Evolutionary conservation across 768 basidiomycete genomes (phyloP).

Genomic region (Leccinum longicurvipes): DNA sequence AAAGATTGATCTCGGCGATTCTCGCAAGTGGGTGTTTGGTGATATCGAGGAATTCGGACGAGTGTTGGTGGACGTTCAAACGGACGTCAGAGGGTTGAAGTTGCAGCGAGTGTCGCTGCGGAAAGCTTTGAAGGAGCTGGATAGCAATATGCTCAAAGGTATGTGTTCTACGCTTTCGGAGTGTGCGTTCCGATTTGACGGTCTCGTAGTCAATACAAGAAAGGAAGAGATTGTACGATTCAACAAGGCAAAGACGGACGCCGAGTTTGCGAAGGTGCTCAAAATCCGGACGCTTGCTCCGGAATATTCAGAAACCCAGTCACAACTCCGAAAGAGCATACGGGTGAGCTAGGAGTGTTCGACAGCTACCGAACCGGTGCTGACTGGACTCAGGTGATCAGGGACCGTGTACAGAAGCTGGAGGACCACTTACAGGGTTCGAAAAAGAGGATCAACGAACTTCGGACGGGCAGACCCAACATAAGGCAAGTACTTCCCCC

Average conservation of each 20-base stretch:
- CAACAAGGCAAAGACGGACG: constrained; percentile 72
- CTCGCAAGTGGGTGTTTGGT: constrained; percentile 50
- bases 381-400: constrained; percentile 48
- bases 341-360: constrained; percentile 45
- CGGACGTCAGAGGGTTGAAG: constrained; percentile 51
- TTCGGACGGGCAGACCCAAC: constrained; percentile 57
- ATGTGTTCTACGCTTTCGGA: constrained; percentile 18
- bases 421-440: constrained; percentile 68
- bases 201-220: constrained; percentile 64
- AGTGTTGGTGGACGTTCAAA: constrained; percentile 35
- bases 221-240: constrained; percentile 82
- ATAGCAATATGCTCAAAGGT: constrained; percentile 70
- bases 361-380: not conserved
- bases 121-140: constrained; percentile 51
- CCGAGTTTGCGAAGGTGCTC: constrained; percentile 73
- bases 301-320: constrained; percentile 82
- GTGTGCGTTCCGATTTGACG: not conserved
- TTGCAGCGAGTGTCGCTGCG: constrained; percentile 39
- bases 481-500: constrained; percentile 49
- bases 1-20: constrained; percentile 45
- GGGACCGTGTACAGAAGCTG: constrained; percentile 72
- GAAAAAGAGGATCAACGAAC: constrained; percentile 64
- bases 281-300: constrained; percentile 79
- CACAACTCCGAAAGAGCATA: constrained; percentile 65
- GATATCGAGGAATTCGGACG: constrained; percentile 52